Evolutionary conservation across 129 eudicot species (phyloP).

Genomic region (Helichrysum umbraculigerum): DNA sequence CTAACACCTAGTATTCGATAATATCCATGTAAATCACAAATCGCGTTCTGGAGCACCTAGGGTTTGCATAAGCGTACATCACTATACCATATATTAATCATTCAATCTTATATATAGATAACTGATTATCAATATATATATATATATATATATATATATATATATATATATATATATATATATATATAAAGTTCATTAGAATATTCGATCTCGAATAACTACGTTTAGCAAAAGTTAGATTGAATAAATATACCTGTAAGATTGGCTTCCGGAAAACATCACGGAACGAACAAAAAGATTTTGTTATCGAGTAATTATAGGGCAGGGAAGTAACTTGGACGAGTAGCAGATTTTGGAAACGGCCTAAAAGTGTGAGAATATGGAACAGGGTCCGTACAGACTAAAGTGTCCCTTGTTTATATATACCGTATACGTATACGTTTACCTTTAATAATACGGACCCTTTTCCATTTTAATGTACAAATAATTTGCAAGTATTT

Average conservation of each 20-base stretch:
- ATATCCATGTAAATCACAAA: background rate
- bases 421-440: no score
- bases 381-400: no score
- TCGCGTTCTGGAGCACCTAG: background rate
- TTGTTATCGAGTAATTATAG: background rate
- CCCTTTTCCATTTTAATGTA: no score
- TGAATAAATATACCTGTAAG: background rate
- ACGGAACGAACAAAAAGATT: background rate
- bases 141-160: no score
- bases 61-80: background rate
- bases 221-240: background rate
- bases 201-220: background rate
- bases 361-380: background rate
- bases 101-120: background rate
- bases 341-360: background rate
- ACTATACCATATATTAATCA: no score
- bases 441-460: no score
- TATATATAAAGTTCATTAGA: constrained; percentile 5
- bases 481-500: no score
- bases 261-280: constrained; percentile 18
- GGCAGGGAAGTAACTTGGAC: background rate
- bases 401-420: no score
- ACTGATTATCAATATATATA: background rate
- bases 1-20: background rate
- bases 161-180: no score